phyloP scores from a whole-genome alignment of 176 grass and related monocot species.

The Ensete ventricosum region DNA sequence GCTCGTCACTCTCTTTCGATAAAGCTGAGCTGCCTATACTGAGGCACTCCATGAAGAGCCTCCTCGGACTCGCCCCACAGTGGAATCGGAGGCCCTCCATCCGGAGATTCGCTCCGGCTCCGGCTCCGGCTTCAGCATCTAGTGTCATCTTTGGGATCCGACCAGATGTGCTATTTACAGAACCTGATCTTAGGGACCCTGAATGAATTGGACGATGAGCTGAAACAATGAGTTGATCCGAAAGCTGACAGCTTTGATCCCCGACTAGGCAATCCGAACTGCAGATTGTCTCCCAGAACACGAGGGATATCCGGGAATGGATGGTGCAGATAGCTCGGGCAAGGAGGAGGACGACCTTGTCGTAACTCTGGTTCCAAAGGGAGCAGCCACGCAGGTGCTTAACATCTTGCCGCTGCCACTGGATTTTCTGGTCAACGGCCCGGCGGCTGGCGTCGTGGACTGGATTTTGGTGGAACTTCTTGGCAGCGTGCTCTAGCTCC shows the following conservation, averaged over 20 bases:
- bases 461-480: constrained; percentile 33
- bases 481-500: constrained; percentile 59
- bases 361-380: constrained; percentile 81
- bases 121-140: not conserved
- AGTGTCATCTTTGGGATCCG: constrained; percentile 22
- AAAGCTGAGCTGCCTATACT: constrained; percentile 42
- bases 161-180: constrained; percentile 21
- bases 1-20: constrained; percentile 43
- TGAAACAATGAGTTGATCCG: constrained; percentile 14
- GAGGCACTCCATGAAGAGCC: constrained; percentile 75
- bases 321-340: constrained; percentile 64
- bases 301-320: constrained; percentile 53
- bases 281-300: constrained; percentile 55
- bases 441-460: constrained; percentile 50
- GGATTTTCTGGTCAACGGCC: constrained; percentile 54
- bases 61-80: constrained; percentile 48
- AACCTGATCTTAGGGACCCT: constrained; percentile 22
- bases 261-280: constrained; percentile 37
- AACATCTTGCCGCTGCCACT: constrained; percentile 60
- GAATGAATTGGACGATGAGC: constrained; percentile 15
- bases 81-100: constrained; percentile 24
- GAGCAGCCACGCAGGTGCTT: constrained; percentile 56
- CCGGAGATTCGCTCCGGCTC: not conserved
- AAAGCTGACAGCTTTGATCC: constrained; percentile 31
- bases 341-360: constrained; percentile 67